These are phyloP conservation scores for cucumber (Cucumis sativus) DNA, from an alignment of 306 rosid genomes.

Conservation along the genomic window Cucumber_9930_V3 NC_026656.2:1165001-1165500, in stretches of 20 bases:
- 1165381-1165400: constrained; percentile 95
- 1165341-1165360: constrained; percentile 62
- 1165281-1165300: constrained; percentile 8
- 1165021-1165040: background rate
- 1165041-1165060: constrained; percentile 67
- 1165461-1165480: constrained; percentile 72
- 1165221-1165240: too few species aligned
- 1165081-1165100: constrained; percentile 71
- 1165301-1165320: constrained; percentile 21
- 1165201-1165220: too few species aligned
- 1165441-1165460: constrained; percentile 68
- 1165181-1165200: background rate
- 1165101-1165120: too few species aligned
- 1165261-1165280: background rate
- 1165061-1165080: constrained; percentile 97
- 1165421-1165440: constrained; percentile 76
- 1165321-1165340: constrained; percentile 70
- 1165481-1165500: constrained; percentile 92
- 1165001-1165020: background rate
- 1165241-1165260: too few species aligned
- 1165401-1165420: constrained; percentile 95
- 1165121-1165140: background rate
- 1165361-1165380: constrained; percentile 76
- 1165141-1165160: background rate
- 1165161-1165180: background rate